Evolutionary conservation across 768 basidiomycete genomes (phyloP), one percentile per base, ranked within the genome.

Genomic region (Artomyces pyxidatus): DNA sequence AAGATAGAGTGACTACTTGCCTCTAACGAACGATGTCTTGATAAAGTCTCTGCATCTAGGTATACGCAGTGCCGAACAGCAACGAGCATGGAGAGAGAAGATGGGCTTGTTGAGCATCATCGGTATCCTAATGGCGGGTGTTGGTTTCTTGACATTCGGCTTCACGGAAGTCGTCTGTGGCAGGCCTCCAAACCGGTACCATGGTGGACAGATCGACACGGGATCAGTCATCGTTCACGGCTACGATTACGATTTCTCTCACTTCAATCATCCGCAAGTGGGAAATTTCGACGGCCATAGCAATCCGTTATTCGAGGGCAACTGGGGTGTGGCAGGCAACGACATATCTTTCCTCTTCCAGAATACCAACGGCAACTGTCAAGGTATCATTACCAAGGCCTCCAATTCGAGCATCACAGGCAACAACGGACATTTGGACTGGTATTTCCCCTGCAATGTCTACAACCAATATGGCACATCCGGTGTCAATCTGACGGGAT

Each of bases 361-460:
- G 69, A 90, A 80, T 40, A 82, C 84, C 58, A 93, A 93, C 66
- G 71, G 87, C 60, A 77, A 87, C 50, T 99, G 96, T 62, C 68
- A 80, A 22, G 79, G 78, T 7, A 59, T 91, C 61, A 85, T 99
- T 59, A 84, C 78, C 3, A 79, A 81, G 55, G 77, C 88, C 6
- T 56, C 72, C 25, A 81, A 77, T 39, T 86, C 87, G 6, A 77
- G 75, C 48, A 95, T 97, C 59, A 72, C 79, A 3, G 77, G 79
- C 28, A 75, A 63, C 6, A 80, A 80, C 27, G 67, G 71, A 43
- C 61, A 71, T 41, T 65, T 92, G 59, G 87, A 89, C 53, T 98
- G 94, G 94, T 97, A 97, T 65, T 96, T 98, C 68, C 96, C 96
- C 1, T 99, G 96, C 74, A 98, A 99, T 61, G 68, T 95, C 39